Evolutionary conservation across 805 yeast species (phyloP), one percentile per base, ranked within the genome.

Genomic region (Saccharomycopsis sp.): DNA sequence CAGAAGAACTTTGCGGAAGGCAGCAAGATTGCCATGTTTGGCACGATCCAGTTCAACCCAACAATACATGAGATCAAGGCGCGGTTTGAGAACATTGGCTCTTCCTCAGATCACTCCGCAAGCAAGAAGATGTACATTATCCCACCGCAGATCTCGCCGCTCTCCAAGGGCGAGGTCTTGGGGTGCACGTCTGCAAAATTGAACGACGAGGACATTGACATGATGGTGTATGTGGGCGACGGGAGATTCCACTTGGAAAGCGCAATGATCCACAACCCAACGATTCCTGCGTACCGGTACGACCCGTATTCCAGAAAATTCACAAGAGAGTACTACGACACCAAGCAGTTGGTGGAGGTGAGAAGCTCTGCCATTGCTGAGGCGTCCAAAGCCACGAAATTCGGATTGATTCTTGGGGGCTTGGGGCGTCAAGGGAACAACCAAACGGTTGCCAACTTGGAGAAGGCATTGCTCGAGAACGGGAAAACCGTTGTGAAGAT

Each of bases 1-100:
- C 65, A 72, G 50, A 69, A 72, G 42, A 85, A 92, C 54, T 85
- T 92, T 50, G 57, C 62, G 1, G 56, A 61, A 10, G 86, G 87
- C 3, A 54, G 79, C 2, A 70, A 76, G 30, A 59, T 92, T 41
- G 96, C 96, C 0, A 68, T 86, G 4, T 89, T 92, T 53, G 95
- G 97, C 33, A 92, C 98, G 4, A 92, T 92, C 55, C 98, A 92
- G 58, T 92, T 92, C 65, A 94, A 92, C 57, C 96, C 96, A 18
- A 78, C 96, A 0, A 75, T 92, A 15, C 97, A 92, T 57, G 60
- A 58, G 20, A 27, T 46, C n/a, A 39, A 40, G 21, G 32, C 40
- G 8, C 29, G 42, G 10, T 44, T 44, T 30, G 43, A 41, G 17
- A 41, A 29, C 34, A 27, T 17, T 12, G n/a, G n/a, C n/a, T n/a